phyloP scores from a whole-genome alignment of 257 asterid species.

The Orobanche coerulescens region DNA sequence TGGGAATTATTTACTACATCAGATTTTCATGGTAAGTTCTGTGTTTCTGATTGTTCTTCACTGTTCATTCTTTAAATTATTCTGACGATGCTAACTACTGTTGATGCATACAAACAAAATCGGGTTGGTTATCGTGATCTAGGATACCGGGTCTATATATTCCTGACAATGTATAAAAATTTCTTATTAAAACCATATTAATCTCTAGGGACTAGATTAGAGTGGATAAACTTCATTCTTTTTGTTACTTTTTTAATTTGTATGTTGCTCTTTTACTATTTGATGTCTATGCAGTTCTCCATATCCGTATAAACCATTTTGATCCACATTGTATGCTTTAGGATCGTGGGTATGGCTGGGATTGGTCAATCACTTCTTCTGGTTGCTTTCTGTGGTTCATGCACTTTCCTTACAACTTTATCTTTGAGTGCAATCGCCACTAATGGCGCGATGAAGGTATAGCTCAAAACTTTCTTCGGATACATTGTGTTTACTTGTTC shows the following conservation, averaged over 20 bases:
- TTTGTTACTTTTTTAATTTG: neutral
- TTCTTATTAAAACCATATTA: neutral
- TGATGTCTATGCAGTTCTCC: slow-evolving; percentile 7
- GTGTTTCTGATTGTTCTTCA: slow-evolving; percentile 6
- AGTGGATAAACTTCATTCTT: slow-evolving; percentile 6
- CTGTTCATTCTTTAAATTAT: slow-evolving; percentile 4
- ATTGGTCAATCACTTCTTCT: slow-evolving; percentile 84
- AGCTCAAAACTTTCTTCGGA: slow-evolving; percentile 1
- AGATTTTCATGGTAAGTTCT: slow-evolving; percentile 79
- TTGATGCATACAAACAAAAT: neutral
- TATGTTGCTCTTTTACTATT: neutral
- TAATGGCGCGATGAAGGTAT: slow-evolving; percentile 99
- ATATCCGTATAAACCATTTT: slow-evolving; percentile 18
- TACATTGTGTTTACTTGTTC: slow-evolving; percentile 1
- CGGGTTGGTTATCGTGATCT: neutral
- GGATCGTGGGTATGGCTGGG: slow-evolving; percentile 99
- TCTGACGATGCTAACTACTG: neutral
- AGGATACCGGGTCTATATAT: neutral
- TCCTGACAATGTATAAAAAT: neutral
- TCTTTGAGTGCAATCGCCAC: slow-evolving; percentile 98
- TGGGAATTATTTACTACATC: slow-evolving; percentile 95
- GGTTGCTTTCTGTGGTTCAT: slow-evolving; percentile 87
- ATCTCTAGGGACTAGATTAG: slow-evolving; percentile 11
- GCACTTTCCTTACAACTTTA: slow-evolving; percentile 92
- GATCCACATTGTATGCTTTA: slow-evolving; percentile 35